Evolutionary conservation across 768 basidiomycete species (phyloP).

Genomic region (Suillus lakei): DNA sequence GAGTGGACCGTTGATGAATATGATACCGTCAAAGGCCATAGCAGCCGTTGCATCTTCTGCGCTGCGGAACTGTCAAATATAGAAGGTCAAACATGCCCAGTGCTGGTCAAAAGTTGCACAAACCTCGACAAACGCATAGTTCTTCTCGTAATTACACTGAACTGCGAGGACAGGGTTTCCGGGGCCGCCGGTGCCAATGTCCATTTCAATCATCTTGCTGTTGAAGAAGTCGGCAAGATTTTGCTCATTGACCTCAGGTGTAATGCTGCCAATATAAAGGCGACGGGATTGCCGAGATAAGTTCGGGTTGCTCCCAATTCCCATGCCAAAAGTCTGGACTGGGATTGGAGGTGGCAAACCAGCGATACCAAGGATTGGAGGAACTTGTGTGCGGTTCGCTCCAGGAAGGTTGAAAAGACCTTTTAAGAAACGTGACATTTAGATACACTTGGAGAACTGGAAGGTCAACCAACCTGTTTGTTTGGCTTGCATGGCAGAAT

Average conservation of each 20-base stretch:
- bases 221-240: slow-evolving; percentile 96
- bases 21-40: slow-evolving; percentile 97
- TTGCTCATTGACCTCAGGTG: slow-evolving; percentile 91
- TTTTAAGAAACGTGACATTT: slow-evolving; percentile 35
- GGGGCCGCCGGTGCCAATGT: slow-evolving; percentile 79
- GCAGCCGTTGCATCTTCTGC: slow-evolving; percentile 96
- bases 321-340: slow-evolving; percentile 85
- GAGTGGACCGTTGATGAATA: slow-evolving; percentile 93
- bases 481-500: slow-evolving; percentile 96
- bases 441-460: slow-evolving; percentile 6
- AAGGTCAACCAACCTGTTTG: slow-evolving; percentile 73
- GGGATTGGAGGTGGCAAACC: slow-evolving; percentile 84
- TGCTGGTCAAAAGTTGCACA: slow-evolving; percentile 6
- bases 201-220: slow-evolving; percentile 91
- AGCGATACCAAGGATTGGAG: slow-evolving; percentile 79
- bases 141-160: slow-evolving; percentile 98
- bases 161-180: slow-evolving; percentile 93
- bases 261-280: slow-evolving; percentile 96
- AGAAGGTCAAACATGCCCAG: slow-evolving; percentile 15
- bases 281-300: slow-evolving; percentile 92
- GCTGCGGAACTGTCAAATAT: slow-evolving; percentile 82
- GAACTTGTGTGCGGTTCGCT: slow-evolving; percentile 87
- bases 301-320: slow-evolving; percentile 86
- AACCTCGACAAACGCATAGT: slow-evolving; percentile 98
- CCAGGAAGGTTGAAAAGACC: slow-evolving; percentile 97